These are phyloP conservation scores for Zymoseptoria passerinii DNA, from an alignment of 2,329 filamentous ascomycete genomes.

Conservation along the genomic window DNA sequence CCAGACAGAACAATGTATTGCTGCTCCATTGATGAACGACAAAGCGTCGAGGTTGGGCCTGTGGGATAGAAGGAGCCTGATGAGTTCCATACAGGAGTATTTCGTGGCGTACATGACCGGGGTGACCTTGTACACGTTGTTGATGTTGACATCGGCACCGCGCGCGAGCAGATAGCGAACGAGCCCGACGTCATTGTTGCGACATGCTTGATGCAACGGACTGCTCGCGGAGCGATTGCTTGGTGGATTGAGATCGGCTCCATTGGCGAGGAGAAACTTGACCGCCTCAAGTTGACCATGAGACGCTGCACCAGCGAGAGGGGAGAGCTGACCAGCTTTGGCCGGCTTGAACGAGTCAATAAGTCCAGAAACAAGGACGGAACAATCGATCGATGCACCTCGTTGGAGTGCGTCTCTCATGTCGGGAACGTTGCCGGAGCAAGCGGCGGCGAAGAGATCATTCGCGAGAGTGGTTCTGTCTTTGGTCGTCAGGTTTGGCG, in stretches of 20 bases:
- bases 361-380: conserved; percentile 20
- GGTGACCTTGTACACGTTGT: conserved; percentile 26
- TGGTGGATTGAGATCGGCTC: conserved; percentile 24
- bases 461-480: conserved; percentile 19
- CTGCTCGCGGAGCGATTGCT: conserved; percentile 21
- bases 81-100: conserved; percentile 18
- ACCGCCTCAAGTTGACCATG: conserved; percentile 22
- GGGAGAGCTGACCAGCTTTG: conserved; percentile 26
- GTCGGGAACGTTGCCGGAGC: conserved; percentile 23
- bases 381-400: conserved; percentile 24
- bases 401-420: conserved; percentile 21
- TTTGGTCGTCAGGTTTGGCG: conserved; percentile 12
- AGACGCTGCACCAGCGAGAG: conserved; percentile 27
- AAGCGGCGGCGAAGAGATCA: conserved; percentile 24
- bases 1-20: conserved; percentile 26
- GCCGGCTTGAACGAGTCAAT: conserved; percentile 29
- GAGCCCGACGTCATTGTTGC: conserved; percentile 22
- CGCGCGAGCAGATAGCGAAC: conserved; percentile 20
- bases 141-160: conserved; percentile 23
- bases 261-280: conserved; percentile 21
- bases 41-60: conserved; percentile 19
- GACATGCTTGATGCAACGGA: conserved; percentile 27
- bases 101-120: conserved; percentile 29
- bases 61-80: conserved; percentile 22
- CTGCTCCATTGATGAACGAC: conserved; percentile 26